Conservation (phyloP, 805 yeast genomes). For the Candida vartiovaarae region DNA sequence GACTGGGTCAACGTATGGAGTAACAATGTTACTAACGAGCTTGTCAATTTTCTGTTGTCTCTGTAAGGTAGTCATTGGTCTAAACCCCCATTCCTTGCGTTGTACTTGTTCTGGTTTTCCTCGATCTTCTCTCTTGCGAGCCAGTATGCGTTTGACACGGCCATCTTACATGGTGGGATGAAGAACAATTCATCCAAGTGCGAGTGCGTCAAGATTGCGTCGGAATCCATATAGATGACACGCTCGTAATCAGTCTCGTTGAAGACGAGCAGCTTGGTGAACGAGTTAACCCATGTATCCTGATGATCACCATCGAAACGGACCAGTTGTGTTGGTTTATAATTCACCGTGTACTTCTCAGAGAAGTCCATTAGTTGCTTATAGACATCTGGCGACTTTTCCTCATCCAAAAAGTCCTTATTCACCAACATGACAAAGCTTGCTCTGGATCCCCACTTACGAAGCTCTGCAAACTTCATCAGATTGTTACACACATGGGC, state of each 20-base stretch:
- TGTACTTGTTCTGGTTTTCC: slow-evolving; percentile 12
- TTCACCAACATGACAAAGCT: slow-evolving; percentile 40
- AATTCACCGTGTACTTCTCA: slow-evolving; percentile 7
- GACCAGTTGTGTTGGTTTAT: slow-evolving; percentile 15
- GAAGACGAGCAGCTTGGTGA: slow-evolving; percentile 50
- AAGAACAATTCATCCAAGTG: slow-evolving; percentile 47
- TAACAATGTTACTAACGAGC: slow-evolving; percentile 3
- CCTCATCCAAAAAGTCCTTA: slow-evolving; percentile 21
- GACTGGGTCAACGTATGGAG: slow-evolving; percentile 1
- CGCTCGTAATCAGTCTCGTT: slow-evolving; percentile 42
- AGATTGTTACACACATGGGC: slow-evolving; percentile 46
- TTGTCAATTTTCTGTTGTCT: slow-evolving; percentile 14
- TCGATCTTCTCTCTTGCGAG: slow-evolving; percentile 22
- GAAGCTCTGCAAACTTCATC: slow-evolving; percentile 37
- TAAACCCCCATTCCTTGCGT: slow-evolving; percentile 17
- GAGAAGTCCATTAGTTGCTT: slow-evolving; percentile 6
- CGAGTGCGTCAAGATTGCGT: slow-evolving; percentile 34
- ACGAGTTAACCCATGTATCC: slow-evolving; percentile 40
- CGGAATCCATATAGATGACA: slow-evolving; percentile 53
- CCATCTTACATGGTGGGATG: slow-evolving; percentile 39
- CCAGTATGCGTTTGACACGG: slow-evolving; percentile 42
- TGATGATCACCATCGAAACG: slow-evolving; percentile 13
- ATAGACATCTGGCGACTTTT: slow-evolving; percentile 7
- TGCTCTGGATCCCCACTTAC: slow-evolving; percentile 34
- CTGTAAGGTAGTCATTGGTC: slow-evolving; percentile 15